Conservation (phyloP, 1,284 basidiomycete genomes). For the Phenoliferia sp. region DNA sequence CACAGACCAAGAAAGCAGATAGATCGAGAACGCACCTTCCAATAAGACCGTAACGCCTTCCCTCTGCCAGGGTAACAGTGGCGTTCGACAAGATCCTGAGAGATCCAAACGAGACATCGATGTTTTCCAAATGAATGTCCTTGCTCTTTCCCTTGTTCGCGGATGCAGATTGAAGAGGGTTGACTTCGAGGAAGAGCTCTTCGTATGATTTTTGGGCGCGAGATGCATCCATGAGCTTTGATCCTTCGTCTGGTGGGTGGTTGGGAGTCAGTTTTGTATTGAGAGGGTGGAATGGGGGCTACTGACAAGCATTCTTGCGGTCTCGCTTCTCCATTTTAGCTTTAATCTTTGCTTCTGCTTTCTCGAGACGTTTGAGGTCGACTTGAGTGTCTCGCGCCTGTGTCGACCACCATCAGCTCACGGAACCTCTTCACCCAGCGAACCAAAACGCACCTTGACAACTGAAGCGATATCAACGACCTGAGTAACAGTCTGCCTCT, state of each 20-base stretch:
- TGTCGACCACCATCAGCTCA: no score
- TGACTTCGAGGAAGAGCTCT: conserved; percentile 99
- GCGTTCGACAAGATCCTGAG: conserved; percentile 54
- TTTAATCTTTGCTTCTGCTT: conserved; percentile 95
- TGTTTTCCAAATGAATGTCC: conserved; percentile 90
- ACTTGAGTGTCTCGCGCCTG: conserved; percentile 77
- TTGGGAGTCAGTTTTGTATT: not conserved
- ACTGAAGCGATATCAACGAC: conserved; percentile 38
- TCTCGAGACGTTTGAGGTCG: conserved; percentile 96
- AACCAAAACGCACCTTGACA: no score
- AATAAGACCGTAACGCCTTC: conserved; percentile 52
- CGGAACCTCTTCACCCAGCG: no score
- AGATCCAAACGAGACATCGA: conserved; percentile 85
- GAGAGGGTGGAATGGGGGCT: not conserved
- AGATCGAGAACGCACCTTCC: conserved; percentile 37
- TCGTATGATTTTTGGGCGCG: conserved; percentile 93
- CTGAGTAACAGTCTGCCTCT: conserved; percentile 39
- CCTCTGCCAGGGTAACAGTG: conserved; percentile 80
- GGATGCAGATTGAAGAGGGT: conserved; percentile 79
- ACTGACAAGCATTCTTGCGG: conserved; percentile 50
- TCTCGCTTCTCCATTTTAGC: conserved; percentile 94
- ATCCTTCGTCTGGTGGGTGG: conserved; percentile 68
- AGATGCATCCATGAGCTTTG: conserved; percentile 87
- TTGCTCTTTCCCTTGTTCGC: conserved; percentile 89
- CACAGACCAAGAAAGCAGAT: no score